These are phyloP conservation scores for Rubus parviflorus DNA, from an alignment of 306 rosid species.

Conservation along the genomic window DNA sequence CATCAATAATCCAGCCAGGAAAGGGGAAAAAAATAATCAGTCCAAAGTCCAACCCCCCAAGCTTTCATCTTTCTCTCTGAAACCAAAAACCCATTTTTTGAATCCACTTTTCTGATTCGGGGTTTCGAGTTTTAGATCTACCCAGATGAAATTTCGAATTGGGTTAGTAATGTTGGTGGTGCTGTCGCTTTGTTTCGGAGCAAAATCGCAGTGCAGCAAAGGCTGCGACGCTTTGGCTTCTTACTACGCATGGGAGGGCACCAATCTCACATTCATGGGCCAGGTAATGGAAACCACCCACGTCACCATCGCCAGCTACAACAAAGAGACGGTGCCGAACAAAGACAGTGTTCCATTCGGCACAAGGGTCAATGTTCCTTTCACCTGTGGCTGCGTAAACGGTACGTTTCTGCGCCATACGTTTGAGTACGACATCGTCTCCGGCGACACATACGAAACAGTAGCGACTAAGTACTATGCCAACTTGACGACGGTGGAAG, in stretches of 20 bases:
- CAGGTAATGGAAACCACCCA: slow-evolving; percentile 6
- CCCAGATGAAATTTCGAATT: slow-evolving; percentile 44
- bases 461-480: slow-evolving; percentile 42
- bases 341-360: background rate
- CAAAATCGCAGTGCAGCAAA: slow-evolving; percentile 48
- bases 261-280: slow-evolving; percentile 15
- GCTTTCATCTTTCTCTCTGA: background rate
- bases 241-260: slow-evolving; percentile 4
- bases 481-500: slow-evolving; percentile 49
- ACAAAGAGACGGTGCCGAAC: slow-evolving; percentile 24
- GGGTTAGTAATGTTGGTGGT: slow-evolving; percentile 32
- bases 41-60: slow-evolving; percentile 1
- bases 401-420: slow-evolving; percentile 56
- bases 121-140: background rate
- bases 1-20: too few relatives aligned
- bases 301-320: slow-evolving; percentile 30
- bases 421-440: slow-evolving; percentile 39
- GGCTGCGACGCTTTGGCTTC: slow-evolving; percentile 75
- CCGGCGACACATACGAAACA: slow-evolving; percentile 40
- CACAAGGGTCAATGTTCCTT: slow-evolving; percentile 42
- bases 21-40: background rate
- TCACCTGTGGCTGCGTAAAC: slow-evolving; percentile 48
- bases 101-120: slow-evolving; percentile 5
- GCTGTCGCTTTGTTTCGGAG: slow-evolving; percentile 23
- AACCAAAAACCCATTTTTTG: slow-evolving; percentile 12